A percentile compares a stretch with the other conserved stretches of the same genome.
These are phyloP conservation scores for Mediolabrus comicus DNA, from an alignment of 108 stramenopile species.

Conservation along the genomic window DNA sequence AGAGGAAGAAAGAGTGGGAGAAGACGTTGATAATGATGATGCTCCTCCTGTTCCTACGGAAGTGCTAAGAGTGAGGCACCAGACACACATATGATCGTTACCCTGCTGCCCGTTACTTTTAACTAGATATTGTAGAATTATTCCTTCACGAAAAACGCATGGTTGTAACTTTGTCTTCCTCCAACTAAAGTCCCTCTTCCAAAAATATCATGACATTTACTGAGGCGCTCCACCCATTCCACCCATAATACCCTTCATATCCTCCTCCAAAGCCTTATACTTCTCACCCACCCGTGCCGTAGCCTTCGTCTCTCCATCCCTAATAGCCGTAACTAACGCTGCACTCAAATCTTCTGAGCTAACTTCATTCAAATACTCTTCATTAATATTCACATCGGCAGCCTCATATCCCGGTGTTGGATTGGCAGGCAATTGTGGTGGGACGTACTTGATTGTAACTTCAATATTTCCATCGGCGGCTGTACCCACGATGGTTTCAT, in stretches of 20 bases:
- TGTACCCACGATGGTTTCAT: constrained; percentile 52
- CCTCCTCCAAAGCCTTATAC: constrained; percentile 66
- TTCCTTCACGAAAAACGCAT: too few relatives aligned
- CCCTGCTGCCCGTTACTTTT: too few relatives aligned
- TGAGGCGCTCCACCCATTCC: constrained; percentile 44
- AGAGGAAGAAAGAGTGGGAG: neutral
- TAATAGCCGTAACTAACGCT: constrained; percentile 63
- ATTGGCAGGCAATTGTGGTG: constrained; percentile 76
- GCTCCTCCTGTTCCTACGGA: too few relatives aligned
- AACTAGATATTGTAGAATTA: too few relatives aligned
- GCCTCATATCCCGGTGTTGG: constrained; percentile 83
- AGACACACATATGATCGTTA: too few relatives aligned
- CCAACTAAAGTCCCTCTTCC: neutral
- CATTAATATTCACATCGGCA: constrained; percentile 67
- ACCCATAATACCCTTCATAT: constrained; percentile 49
- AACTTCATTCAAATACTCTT: constrained; percentile 63
- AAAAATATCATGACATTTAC: constrained; percentile 9
- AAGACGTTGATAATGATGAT: too few relatives aligned
- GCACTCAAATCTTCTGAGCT: constrained; percentile 62
- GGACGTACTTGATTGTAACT: constrained; percentile 68
- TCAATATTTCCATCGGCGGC: constrained; percentile 70
- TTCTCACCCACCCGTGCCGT: constrained; percentile 66
- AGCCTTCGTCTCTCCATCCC: constrained; percentile 61
- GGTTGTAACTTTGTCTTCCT: too few relatives aligned
- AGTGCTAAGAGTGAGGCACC: too few relatives aligned